phyloP scores from a whole-genome alignment of 305 asterid genomes.

The Rubia occidens region DNA sequence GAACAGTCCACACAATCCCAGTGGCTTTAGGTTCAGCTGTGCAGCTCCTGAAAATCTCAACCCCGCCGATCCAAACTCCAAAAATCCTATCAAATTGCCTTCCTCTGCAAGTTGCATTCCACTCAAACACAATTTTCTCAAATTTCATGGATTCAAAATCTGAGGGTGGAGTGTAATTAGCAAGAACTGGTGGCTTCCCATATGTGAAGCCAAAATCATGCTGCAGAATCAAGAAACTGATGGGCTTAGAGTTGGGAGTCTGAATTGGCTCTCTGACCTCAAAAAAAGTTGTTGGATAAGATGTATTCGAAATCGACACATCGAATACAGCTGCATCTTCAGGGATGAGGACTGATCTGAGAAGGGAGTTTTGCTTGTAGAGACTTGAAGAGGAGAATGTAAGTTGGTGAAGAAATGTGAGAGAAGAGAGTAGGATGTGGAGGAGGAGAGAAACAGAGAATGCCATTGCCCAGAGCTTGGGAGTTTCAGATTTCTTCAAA shows the following conservation, averaged over 20 bases:
- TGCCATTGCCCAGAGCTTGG: constrained; percentile 8
- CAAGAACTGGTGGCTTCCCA: constrained; percentile 52
- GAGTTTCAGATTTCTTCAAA: neutral
- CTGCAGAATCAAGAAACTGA: constrained; percentile 46
- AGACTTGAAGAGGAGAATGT: constrained; percentile 38
- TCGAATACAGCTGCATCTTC: constrained; percentile 7
- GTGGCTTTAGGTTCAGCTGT: constrained; percentile 68
- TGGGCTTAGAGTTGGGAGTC: constrained; percentile 54
- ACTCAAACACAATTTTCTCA: constrained; percentile 52
- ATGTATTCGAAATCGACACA: neutral
- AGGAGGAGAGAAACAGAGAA: constrained; percentile 14
- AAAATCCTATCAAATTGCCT: constrained; percentile 76
- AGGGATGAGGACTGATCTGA: constrained; percentile 27
- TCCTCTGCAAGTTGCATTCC: constrained; percentile 72
- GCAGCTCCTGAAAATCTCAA: constrained; percentile 79
- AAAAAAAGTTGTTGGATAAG: constrained; percentile 47
- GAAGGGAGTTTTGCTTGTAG: constrained; percentile 29
- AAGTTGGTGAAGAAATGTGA: constrained; percentile 31
- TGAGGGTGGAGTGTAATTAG: constrained; percentile 52
- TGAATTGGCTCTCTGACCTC: constrained; percentile 71
- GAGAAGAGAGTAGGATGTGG: constrained; percentile 23
- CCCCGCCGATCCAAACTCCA: constrained; percentile 91
- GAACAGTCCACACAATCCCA: constrained; percentile 72
- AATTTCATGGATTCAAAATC: constrained; percentile 46
- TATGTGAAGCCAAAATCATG: constrained; percentile 69